Percentiles rank a stretch among this genome's conserved stretches.
Conservation (phyloP, 208 protist species). For the Willaertia magna region DNA sequence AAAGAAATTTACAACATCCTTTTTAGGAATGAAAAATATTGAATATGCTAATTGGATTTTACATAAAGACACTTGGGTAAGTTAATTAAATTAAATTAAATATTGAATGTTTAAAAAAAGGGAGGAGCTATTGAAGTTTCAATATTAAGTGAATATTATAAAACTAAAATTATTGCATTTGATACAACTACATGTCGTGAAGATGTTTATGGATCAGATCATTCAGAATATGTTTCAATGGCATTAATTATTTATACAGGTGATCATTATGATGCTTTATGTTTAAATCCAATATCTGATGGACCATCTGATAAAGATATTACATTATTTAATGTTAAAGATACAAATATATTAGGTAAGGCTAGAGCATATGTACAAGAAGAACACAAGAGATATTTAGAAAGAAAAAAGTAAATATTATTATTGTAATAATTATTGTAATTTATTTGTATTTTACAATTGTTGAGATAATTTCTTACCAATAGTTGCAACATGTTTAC, state of each 20-base stretch:
- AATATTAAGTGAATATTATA: slow-evolving; percentile 58
- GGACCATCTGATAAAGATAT: slow-evolving; percentile 59
- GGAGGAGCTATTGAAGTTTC: slow-evolving; percentile 76
- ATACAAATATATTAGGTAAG: slow-evolving; percentile 51
- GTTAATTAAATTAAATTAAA: neutral
- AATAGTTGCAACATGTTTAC: slow-evolving; percentile 24
- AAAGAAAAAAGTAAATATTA: neutral
- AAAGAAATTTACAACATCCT: slow-evolving; percentile 49
- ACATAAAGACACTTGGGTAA: neutral
- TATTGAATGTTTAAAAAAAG: slow-evolving; percentile 42
- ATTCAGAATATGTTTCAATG: slow-evolving; percentile 49
- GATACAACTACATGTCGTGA: slow-evolving; percentile 59
- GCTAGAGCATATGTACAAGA: slow-evolving; percentile 60
- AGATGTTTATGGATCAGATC: slow-evolving; percentile 58
- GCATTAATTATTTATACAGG: slow-evolving; percentile 77
- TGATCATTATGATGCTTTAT: slow-evolving; percentile 80
- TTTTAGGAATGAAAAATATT: slow-evolving; percentile 46
- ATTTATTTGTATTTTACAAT: neutral
- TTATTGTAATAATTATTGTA: neutral
- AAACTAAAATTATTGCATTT: slow-evolving; percentile 69
- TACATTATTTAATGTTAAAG: slow-evolving; percentile 60
- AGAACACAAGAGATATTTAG: slow-evolving; percentile 27
- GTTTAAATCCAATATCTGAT: slow-evolving; percentile 44
- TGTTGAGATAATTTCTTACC: slow-evolving; percentile 8
- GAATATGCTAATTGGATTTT: slow-evolving; percentile 57